Conservation (phyloP, 768 basidiomycete species). For the Tephrocybe sp. region DNA sequence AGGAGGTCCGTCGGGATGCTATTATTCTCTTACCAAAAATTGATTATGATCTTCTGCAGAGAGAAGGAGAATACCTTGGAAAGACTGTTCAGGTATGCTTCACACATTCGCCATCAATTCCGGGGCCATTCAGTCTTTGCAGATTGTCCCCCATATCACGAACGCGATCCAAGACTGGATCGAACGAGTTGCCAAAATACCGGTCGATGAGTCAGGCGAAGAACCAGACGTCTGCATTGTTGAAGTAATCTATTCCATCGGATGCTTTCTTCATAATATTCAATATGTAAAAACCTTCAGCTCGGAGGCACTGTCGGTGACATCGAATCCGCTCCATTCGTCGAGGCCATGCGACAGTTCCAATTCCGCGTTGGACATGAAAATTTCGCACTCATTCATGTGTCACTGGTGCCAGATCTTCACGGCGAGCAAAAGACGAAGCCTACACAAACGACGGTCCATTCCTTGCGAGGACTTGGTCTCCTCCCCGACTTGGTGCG, state of each 20-base stretch:
- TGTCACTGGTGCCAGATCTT: slow-evolving; percentile 97
- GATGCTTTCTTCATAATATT: not conserved
- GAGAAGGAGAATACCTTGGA: slow-evolving; percentile 87
- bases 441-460: slow-evolving; percentile 96
- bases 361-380: slow-evolving; percentile 97
- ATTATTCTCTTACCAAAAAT: not conserved
- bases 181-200: slow-evolving; percentile 89
- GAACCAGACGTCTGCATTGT: slow-evolving; percentile 97
- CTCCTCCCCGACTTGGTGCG: slow-evolving; percentile 88
- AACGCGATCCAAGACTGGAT: slow-evolving; percentile 99
- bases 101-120: not conserved
- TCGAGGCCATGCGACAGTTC: slow-evolving; percentile 99
- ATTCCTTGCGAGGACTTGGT: slow-evolving; percentile 89
- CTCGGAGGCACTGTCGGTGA: slow-evolving; percentile 98
- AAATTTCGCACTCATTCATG: slow-evolving; percentile 96
- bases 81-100: slow-evolving; percentile 88
- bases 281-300: slow-evolving; percentile 35
- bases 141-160: slow-evolving; percentile 96
- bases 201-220: slow-evolving; percentile 91
- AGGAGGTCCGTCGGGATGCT: slow-evolving; percentile 64
- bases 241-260: slow-evolving; percentile 58
- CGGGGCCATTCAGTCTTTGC: not conserved
- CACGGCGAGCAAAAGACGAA: slow-evolving; percentile 99
- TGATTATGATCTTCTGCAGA: slow-evolving; percentile 34
- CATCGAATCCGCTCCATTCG: slow-evolving; percentile 97